Percentiles rank a stretch among this genome's conserved stretches.
Conservation (phyloP, 2,329 filamentous ascomycete species). For the Huntiella omanensis region DNA sequence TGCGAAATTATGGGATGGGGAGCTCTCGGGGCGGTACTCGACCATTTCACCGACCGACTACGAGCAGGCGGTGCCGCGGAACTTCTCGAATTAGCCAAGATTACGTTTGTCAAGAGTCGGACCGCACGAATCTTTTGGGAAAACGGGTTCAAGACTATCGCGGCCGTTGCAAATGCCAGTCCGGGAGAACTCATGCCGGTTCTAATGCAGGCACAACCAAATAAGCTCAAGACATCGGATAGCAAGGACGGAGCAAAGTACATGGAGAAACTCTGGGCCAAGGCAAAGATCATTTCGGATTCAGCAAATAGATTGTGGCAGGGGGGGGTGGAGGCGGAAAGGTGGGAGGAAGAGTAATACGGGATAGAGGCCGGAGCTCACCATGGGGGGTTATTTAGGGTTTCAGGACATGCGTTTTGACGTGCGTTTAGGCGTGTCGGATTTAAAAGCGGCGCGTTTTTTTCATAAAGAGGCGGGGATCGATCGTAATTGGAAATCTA, state of each 20-base stretch:
- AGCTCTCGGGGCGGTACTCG: conserved; percentile 50
- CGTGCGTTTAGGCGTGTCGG: neutral
- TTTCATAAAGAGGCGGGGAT: neutral
- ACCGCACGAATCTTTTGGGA: conserved; percentile 60
- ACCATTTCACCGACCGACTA: conserved; percentile 58
- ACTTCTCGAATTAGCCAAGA: conserved; percentile 48
- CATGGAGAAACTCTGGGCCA: conserved; percentile 42
- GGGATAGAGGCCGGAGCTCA: neutral
- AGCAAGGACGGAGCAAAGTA: conserved; percentile 35
- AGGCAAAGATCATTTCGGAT: conserved; percentile 48
- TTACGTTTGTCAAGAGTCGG: conserved; percentile 59
- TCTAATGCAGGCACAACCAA: conserved; percentile 55
- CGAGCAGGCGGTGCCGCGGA: conserved; percentile 54
- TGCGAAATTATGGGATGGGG: conserved; percentile 61
- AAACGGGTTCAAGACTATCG: conserved; percentile 52
- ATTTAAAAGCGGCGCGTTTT: neutral
- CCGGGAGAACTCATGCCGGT: conserved; percentile 49
- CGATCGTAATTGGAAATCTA: neutral
- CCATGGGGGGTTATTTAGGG: neutral
- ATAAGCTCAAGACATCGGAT: conserved; percentile 37
- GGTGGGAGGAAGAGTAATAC: neutral
- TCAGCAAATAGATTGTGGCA: conserved; percentile 54
- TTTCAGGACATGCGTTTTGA: neutral
- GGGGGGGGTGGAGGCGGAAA: neutral
- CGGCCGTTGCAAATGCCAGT: conserved; percentile 49